Percentiles rank a stretch among this genome's conserved stretches.
Evolutionary conservation across 1,284 basidiomycete genomes (phyloP).

Genomic region (Ganoderma multipileum): DNA sequence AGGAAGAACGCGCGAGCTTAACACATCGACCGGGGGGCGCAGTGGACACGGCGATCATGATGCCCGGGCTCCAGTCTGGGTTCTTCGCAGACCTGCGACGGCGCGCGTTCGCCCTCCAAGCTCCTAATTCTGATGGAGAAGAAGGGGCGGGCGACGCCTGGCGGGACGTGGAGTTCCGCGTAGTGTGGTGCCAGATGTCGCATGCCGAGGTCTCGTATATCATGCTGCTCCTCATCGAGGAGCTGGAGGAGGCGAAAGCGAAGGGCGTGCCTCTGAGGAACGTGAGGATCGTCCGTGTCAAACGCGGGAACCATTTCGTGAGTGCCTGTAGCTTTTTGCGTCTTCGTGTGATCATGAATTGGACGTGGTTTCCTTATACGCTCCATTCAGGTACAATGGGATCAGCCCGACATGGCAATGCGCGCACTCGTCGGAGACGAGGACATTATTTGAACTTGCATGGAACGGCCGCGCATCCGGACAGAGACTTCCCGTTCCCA

Average conservation of each 20-base stretch:
- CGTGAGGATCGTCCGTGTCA: conserved; percentile 13
- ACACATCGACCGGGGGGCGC: conserved; percentile 15
- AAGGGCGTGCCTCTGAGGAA: conserved; percentile 12
- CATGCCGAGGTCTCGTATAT: conserved; percentile 21
- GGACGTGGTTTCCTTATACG: too few relatives aligned
- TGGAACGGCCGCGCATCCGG: too few relatives aligned
- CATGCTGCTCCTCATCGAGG: conserved; percentile 9
- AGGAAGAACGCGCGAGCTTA: conserved; percentile 19
- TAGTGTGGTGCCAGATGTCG: conserved; percentile 21
- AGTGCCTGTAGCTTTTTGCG: neutral
- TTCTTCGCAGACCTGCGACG: neutral
- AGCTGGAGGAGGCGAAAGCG: conserved; percentile 12
- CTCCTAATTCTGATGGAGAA: neutral
- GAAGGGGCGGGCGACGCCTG: conserved; percentile 7
- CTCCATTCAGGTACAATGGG: conserved; percentile 13
- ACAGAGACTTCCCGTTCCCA: too few relatives aligned
- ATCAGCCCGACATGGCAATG: conserved; percentile 14
- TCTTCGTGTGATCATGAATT: neutral
- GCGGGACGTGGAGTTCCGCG: conserved; percentile 23
- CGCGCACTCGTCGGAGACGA: conserved; percentile 11
- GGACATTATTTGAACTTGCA: neutral
- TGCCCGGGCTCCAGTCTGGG: conserved; percentile 9
- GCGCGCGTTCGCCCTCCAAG: neutral
- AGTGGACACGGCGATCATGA: conserved; percentile 14
- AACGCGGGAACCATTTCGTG: conserved; percentile 28